Conservation (phyloP, 1,139 yeast genomes). For the Saccharomycopsis crataegensis region DNA sequence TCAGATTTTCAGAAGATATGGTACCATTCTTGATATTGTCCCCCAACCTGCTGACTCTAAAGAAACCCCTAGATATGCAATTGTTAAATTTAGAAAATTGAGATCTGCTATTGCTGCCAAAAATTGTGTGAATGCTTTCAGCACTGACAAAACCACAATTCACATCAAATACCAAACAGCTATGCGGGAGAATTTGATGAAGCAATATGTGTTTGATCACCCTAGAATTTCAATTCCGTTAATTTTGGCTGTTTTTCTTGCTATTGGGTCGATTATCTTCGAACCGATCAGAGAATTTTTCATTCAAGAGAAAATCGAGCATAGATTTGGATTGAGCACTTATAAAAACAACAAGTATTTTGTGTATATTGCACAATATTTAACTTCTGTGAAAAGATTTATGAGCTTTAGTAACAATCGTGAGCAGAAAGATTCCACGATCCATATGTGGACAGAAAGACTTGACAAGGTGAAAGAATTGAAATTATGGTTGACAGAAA, state of each 20-base stretch:
- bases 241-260: slow-evolving; percentile 56
- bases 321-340: slow-evolving; percentile 34
- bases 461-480: slow-evolving; percentile 59
- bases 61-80: slow-evolving; percentile 40
- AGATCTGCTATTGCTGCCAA: slow-evolving; percentile 81
- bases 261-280: slow-evolving; percentile 75
- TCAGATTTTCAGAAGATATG: slow-evolving; percentile 78
- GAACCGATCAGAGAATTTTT: slow-evolving; percentile 88
- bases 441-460: slow-evolving; percentile 62
- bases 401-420: neutral
- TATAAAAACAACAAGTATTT: slow-evolving; percentile 29
- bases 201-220: slow-evolving; percentile 60
- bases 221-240: slow-evolving; percentile 66
- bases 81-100: slow-evolving; percentile 45
- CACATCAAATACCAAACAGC: slow-evolving; percentile 68
- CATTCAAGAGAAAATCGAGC: slow-evolving; percentile 65
- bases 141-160: slow-evolving; percentile 50
- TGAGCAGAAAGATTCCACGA: neutral
- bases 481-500: slow-evolving; percentile 80
- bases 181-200: slow-evolving; percentile 43
- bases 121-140: slow-evolving; percentile 81
- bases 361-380: slow-evolving; percentile 26
- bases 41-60: slow-evolving; percentile 47
- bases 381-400: slow-evolving; percentile 2
- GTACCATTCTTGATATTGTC: slow-evolving; percentile 65